phyloP scores from a whole-genome alignment of 208 protist species.

The Phytomonas sp. region DNA sequence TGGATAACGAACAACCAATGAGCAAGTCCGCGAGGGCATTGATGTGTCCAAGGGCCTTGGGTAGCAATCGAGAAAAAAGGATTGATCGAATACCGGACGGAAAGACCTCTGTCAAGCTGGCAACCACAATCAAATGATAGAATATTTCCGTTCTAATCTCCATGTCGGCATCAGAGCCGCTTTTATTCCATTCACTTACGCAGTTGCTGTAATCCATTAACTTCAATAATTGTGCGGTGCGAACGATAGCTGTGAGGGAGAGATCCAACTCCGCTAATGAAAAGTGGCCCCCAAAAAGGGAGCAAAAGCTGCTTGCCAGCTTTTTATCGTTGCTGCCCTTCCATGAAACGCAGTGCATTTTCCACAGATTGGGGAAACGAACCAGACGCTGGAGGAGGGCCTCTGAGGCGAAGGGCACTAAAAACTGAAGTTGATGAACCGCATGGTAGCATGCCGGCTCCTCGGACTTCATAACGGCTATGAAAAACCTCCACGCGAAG shows the following conservation, averaged over 20 bases:
- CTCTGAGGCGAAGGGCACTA: conserved; percentile 55
- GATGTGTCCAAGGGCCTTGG: neutral
- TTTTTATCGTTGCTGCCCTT: conserved; percentile 10
- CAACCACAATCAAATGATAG: neutral
- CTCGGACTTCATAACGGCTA: conserved; percentile 18
- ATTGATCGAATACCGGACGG: neutral
- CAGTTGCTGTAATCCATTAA: conserved; percentile 38
- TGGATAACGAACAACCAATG: neutral
- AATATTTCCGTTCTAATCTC: neutral
- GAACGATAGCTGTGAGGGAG: conserved; percentile 40
- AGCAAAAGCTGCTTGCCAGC: conserved; percentile 9
- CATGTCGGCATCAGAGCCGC: neutral
- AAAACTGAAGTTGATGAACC: conserved; percentile 43
- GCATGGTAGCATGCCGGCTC: conserved; percentile 30
- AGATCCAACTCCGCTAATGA: conserved; percentile 37
- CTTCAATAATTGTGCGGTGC: conserved; percentile 71
- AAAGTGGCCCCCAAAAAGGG: conserved; percentile 56
- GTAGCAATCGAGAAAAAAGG: neutral
- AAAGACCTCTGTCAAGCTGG: neutral
- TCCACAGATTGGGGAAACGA: neutral
- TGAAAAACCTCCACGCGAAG: conserved; percentile 22
- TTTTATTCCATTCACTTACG: conserved; percentile 1
- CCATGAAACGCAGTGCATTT: neutral
- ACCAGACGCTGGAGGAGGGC: conserved; percentile 32
- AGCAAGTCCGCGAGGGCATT: neutral